Base-by-base conservation (phyloP, 805 yeast species). In the Candida sanyiensis region DNA sequence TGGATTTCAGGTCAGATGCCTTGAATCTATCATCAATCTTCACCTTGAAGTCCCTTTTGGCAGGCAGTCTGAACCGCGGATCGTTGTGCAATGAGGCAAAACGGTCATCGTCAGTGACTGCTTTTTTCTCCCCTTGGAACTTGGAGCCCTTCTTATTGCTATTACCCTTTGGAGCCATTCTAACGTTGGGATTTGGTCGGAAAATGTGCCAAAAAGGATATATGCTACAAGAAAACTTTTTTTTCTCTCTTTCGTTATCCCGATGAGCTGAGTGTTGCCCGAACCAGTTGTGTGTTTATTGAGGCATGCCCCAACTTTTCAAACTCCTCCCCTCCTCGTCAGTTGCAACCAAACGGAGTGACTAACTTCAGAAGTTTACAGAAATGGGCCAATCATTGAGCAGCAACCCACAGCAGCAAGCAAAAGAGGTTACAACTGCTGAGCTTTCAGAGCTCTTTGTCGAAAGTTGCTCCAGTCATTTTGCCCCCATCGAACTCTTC, bases 21-120 rank as follows among this genome's bases (percentile, higher is more conserved):
- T 80, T 82, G 62, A 93, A 93, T 61, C 98, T 77, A 41, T 77
- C 82, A 62, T 93, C 98, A 18, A 93, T 70, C 49, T 83, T 77
- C 27, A 87, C 83, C 57, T 82, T 83, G 44, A 79, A 63, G 40
- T 80, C 77, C 50, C 77, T 79, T 57, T 70, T 72, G 52, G 71
- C 80, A 2, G 96, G 89, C 19, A 77, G 63, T 44, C 75, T 80
- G 65, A 90, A 93, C 46, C 96, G 71, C 4, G 97, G 97, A 61
- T 93, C 98, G 47, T 72, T 75, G 51, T 82, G 86, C 6, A 90
- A 82, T 7, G 78, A 67, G 7, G 83, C 63, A 60, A 90, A 90
- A 57, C 97, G 75, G 18, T 80, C 72, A 63, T 93, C 97, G 3
- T 61, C 52, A 3, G 80, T 72, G 6, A 70, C 36, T 10, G 43